A percentile compares a stretch with the other conserved stretches of the same genome.
Conservation (phyloP, 768 basidiomycete species). For the Suillus bovinus region DNA sequence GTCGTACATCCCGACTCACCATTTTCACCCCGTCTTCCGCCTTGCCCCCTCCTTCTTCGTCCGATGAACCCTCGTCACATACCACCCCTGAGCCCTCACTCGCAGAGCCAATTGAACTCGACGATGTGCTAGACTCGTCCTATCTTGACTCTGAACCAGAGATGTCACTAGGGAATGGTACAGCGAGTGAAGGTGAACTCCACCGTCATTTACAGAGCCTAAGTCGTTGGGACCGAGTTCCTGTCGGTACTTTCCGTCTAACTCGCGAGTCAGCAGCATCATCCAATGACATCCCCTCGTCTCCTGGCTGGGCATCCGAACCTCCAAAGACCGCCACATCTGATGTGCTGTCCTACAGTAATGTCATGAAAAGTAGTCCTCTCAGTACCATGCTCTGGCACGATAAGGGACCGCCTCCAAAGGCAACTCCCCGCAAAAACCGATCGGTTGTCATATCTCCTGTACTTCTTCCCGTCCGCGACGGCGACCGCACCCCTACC, state of each 20-base stretch:
- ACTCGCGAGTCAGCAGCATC: slow-evolving; percentile 40
- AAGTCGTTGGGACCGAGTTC: slow-evolving; percentile 72
- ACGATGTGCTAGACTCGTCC: slow-evolving; percentile 77
- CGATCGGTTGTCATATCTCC: slow-evolving; percentile 46
- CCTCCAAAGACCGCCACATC: slow-evolving; percentile 18
- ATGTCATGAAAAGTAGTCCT: slow-evolving; percentile 55
- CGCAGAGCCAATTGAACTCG: slow-evolving; percentile 56
- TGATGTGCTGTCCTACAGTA: slow-evolving; percentile 30
- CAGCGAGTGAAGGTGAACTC: slow-evolving; percentile 35
- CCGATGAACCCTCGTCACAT: slow-evolving; percentile 37
- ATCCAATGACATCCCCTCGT: slow-evolving; percentile 24
- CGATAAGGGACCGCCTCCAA: slow-evolving; percentile 24
- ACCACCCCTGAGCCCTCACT: slow-evolving; percentile 39
- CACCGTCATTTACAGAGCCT: slow-evolving; percentile 49
- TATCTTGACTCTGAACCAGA: slow-evolving; percentile 63
- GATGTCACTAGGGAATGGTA: slow-evolving; percentile 26
- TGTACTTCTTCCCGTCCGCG: slow-evolving; percentile 49
- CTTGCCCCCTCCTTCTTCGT: slow-evolving; percentile 35
- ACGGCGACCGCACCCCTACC: slow-evolving; percentile 60
- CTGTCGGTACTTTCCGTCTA: slow-evolving; percentile 71
- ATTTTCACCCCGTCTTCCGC: slow-evolving; percentile 30
- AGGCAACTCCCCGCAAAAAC: slow-evolving; percentile 27
- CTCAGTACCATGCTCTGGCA: slow-evolving; percentile 58
- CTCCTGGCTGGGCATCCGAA: slow-evolving; percentile 32
- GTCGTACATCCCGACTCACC: slow-evolving; percentile 36